Conservation (phyloP, 495 filamentous ascomycete species). For the Daldinia bambusicola region DNA sequence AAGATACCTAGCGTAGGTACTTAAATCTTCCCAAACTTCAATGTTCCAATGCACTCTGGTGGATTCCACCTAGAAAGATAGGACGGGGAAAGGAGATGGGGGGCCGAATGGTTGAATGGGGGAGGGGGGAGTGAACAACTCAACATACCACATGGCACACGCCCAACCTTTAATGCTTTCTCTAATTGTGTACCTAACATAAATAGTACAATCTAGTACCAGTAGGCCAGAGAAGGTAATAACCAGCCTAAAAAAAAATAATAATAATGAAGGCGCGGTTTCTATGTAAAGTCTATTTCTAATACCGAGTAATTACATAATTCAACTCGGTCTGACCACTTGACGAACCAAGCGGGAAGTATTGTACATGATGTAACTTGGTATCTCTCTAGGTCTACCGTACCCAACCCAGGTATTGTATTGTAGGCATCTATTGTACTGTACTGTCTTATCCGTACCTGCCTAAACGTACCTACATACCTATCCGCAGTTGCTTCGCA, state of each 20-base stretch:
- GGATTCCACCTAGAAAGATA: conserved; percentile 30
- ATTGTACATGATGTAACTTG: conserved; percentile 11
- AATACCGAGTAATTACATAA: conserved; percentile 8
- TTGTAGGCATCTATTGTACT: not conserved
- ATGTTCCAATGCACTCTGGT: conserved; percentile 26
- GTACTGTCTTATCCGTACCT: conserved; percentile 29
- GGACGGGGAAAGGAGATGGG: conserved; percentile 19
- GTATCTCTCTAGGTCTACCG: conserved; percentile 6
- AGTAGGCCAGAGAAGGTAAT: conserved; percentile 7
- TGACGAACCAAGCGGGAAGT: conserved; percentile 28
- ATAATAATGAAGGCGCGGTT: conserved; percentile 31
- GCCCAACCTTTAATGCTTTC: conserved; percentile 15
- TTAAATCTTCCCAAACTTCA: conserved; percentile 12
- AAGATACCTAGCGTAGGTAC: not conserved
- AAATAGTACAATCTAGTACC: not conserved
- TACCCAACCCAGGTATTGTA: too few relatives aligned
- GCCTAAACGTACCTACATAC: conserved; percentile 35
- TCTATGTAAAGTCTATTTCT: conserved; percentile 16
- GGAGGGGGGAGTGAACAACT: conserved; percentile 21
- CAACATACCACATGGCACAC: conserved; percentile 40
- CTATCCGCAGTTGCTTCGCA: conserved; percentile 24
- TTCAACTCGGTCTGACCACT: conserved; percentile 36
- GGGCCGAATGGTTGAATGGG: conserved; percentile 15
- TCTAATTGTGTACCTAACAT: conserved; percentile 9
- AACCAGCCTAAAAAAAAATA: conserved; percentile 14